A percentile compares a stretch with the other conserved stretches of the same genome.
phyloP scores from a whole-genome alignment of 345 rosid species.

The Moricandia arvensis region DNA sequence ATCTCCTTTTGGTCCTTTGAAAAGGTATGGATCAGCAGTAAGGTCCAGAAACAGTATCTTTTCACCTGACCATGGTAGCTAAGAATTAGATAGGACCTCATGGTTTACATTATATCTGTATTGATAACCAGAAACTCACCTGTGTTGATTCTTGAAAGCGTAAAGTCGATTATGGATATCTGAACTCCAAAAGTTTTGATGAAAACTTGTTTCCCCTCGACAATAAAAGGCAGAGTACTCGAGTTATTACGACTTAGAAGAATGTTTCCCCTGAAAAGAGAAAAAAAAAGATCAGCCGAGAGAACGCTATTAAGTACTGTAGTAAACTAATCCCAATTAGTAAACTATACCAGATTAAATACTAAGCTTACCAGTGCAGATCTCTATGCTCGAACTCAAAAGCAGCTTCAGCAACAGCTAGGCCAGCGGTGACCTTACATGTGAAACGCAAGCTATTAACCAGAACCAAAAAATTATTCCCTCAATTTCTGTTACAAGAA shows the following conservation, averaged over 20 bases:
- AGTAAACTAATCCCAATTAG: constrained; percentile 5
- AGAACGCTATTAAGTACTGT: constrained; percentile 2
- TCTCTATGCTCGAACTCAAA: constrained; percentile 95
- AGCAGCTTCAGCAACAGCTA: constrained; percentile 94
- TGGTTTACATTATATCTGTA: neutral
- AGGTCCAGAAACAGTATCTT: constrained; percentile 84
- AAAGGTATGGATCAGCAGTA: constrained; percentile 80
- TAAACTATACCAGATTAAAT: constrained; percentile 16
- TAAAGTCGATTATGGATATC: constrained; percentile 83
- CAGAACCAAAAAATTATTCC: neutral
- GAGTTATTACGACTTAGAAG: constrained; percentile 72
- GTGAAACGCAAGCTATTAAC: constrained; percentile 17
- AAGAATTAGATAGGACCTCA: neutral
- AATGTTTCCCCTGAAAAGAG: constrained; percentile 74
- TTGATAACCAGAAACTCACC: constrained; percentile 43
- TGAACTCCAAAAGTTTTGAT: constrained; percentile 59
- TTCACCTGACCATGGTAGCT: constrained; percentile 48
- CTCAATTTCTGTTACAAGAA: neutral
- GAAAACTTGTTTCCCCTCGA: constrained; percentile 59
- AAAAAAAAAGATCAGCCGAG: constrained; percentile 22
- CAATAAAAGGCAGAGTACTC: constrained; percentile 42
- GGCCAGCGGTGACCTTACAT: constrained; percentile 76
- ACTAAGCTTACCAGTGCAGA: constrained; percentile 67
- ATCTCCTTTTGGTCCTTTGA: constrained; percentile 90
- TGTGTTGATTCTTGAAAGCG: constrained; percentile 87